Conservation (phyloP, 768 basidiomycete genomes). For the Ephemerocybe angulata region DNA sequence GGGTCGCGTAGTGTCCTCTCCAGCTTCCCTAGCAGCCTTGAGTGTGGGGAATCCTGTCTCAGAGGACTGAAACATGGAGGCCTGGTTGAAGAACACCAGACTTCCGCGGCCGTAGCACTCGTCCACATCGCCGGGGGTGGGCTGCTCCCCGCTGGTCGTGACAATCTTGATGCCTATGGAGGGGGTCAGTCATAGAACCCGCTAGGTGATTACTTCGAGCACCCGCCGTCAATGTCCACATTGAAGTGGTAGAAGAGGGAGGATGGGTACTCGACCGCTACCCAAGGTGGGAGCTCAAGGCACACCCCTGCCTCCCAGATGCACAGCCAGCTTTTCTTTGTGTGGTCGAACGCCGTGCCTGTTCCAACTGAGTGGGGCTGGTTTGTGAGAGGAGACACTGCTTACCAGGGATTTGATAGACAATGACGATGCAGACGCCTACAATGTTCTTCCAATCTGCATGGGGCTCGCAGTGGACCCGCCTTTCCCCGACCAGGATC, state of each 20-base stretch:
- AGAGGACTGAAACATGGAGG: conserved; percentile 17
- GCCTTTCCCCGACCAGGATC: not conserved
- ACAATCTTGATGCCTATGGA: conserved; percentile 15
- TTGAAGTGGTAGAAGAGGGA: conserved; percentile 33
- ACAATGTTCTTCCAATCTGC: not conserved
- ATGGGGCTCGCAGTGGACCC: not conserved
- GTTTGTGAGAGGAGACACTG: too few relatives aligned
- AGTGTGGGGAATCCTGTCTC: too few relatives aligned
- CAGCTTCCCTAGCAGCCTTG: too few relatives aligned
- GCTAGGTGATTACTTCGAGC: not conserved
- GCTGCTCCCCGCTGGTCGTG: conserved; percentile 12
- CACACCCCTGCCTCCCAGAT: conserved; percentile 32
- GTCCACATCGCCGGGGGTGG: conserved; percentile 16
- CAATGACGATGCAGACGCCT: not conserved
- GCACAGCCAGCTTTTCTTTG: conserved; percentile 25
- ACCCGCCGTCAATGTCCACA: conserved; percentile 23
- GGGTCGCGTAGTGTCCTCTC: too few relatives aligned
- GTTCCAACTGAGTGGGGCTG: too few relatives aligned
- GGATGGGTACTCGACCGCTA: conserved; percentile 28
- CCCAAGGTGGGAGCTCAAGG: conserved; percentile 31
- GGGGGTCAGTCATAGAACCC: not conserved
- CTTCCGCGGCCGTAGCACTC: conserved; percentile 18
- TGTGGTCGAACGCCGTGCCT: conserved; percentile 26
- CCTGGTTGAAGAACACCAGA: conserved; percentile 22
- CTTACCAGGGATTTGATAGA: not conserved